These are phyloP conservation scores for Globisporangium viniferum DNA, from an alignment of 352 stramenopile species.

Conservation along the genomic window DNA sequence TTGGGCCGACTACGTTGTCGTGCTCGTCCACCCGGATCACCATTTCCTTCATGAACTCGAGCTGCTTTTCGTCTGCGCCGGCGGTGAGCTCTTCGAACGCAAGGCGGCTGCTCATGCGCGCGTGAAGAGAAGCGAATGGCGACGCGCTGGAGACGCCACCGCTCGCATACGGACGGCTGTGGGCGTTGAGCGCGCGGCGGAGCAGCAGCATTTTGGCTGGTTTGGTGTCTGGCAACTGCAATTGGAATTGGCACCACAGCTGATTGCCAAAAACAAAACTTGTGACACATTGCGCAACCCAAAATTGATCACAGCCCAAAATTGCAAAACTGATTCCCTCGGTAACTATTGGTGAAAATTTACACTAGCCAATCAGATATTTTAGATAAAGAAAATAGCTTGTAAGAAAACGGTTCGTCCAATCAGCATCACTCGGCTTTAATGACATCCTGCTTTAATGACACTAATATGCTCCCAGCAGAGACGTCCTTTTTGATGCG, in stretches of 20 bases:
- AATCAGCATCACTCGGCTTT: no score
- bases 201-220: constrained; percentile 9
- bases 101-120: constrained; percentile 27
- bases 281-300: background rate
- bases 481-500: no score
- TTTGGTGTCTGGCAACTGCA: background rate
- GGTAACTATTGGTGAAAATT: no score
- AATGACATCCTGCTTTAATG: no score
- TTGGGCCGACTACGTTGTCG: constrained; percentile 75
- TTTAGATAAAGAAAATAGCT: no score
- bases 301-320: no score
- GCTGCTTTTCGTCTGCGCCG: constrained; percentile 69
- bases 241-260: background rate
- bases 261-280: background rate
- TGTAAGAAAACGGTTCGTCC: no score
- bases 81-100: constrained; percentile 67
- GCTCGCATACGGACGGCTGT: background rate
- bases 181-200: constrained; percentile 3
- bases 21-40: constrained; percentile 86
- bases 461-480: no score
- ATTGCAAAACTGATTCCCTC: no score
- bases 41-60: constrained; percentile 90
- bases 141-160: constrained; percentile 8
- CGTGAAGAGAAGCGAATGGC: background rate
- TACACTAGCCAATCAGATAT: no score